A percentile compares a stretch with the other conserved stretches of the same genome.
Conservation (phyloP, 2,329 filamentous ascomycete species). For the Kalmusia sp. region DNA sequence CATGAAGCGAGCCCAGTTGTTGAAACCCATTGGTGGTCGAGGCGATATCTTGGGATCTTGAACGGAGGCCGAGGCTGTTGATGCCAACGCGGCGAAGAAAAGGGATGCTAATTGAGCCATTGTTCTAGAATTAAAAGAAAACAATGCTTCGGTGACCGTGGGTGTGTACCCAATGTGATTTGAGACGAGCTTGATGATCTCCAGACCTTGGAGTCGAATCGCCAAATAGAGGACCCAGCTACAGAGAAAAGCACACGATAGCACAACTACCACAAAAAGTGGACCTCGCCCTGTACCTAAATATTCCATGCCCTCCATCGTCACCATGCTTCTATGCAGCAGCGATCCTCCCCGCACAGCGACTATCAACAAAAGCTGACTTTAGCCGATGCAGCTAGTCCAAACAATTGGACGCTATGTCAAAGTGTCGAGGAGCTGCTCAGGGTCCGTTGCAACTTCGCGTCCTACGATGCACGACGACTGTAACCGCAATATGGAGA, state of each 20-base stretch:
- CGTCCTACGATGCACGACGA: slow-evolving; percentile 14
- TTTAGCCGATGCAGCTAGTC: slow-evolving; percentile 23
- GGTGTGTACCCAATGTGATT: not conserved
- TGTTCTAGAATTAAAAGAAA: not conserved
- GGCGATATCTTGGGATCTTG: slow-evolving; percentile 24
- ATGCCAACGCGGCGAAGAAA: slow-evolving; percentile 14
- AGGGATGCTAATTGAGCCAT: slow-evolving; percentile 19
- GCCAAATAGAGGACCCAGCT: not conserved
- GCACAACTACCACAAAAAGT: slow-evolving; percentile 1
- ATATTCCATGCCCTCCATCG: slow-evolving; percentile 21
- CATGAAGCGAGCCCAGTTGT: slow-evolving; percentile 59
- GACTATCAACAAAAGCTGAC: slow-evolving; percentile 13
- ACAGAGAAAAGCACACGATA: not conserved
- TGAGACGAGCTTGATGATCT: not conserved
- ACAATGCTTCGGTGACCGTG: not conserved
- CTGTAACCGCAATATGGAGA: slow-evolving; percentile 27
- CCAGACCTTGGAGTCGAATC: not conserved
- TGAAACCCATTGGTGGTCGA: slow-evolving; percentile 59
- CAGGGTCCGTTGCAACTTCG: slow-evolving; percentile 20
- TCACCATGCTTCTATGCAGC: slow-evolving; percentile 8
- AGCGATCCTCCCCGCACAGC: slow-evolving; percentile 12
- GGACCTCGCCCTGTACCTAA: slow-evolving; percentile 13
- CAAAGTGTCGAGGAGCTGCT: not conserved
- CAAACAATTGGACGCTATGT: slow-evolving; percentile 4
- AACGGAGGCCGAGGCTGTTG: slow-evolving; percentile 12